Percentiles rank a stretch among this genome's conserved stretches.
Evolutionary conservation across 2,329 filamentous ascomycete genomes (phyloP).

Genomic region (Neoscytalidium dimidiatum): DNA sequence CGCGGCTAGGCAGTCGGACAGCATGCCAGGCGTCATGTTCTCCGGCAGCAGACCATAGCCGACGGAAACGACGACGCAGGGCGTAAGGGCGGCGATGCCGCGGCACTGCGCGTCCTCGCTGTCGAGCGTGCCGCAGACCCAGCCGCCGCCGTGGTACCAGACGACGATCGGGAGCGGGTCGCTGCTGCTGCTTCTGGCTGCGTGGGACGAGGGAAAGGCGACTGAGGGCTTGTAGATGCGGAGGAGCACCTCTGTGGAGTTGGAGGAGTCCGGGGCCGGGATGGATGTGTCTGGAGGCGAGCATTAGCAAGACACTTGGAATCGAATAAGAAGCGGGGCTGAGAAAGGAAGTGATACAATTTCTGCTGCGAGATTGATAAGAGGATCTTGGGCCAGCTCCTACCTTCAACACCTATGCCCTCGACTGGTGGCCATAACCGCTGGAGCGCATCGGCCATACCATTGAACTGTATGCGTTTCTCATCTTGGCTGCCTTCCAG

Average conservation of each 20-base stretch:
- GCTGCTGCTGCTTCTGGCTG: not conserved
- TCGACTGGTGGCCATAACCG: not conserved
- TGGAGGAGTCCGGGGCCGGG: not conserved
- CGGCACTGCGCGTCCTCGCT: constrained; percentile 39
- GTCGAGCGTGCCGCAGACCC: constrained; percentile 36
- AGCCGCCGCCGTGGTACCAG: constrained; percentile 41
- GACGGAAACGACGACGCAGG: constrained; percentile 37
- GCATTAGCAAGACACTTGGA: too few species aligned
- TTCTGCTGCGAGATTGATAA: not conserved
- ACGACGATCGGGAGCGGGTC: constrained; percentile 33
- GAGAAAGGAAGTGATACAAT: not conserved
- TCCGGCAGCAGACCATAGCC: constrained; percentile 31
- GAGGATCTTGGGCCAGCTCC: not conserved
- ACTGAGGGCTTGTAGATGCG: constrained; percentile 24
- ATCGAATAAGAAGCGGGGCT: not conserved
- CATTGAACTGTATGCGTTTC: not conserved
- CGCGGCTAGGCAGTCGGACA: constrained; percentile 29
- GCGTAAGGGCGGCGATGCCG: constrained; percentile 30
- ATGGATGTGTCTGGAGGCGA: not conserved
- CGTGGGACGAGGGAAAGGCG: too few species aligned
- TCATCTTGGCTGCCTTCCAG: not conserved
- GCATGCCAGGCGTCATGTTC: constrained; percentile 29
- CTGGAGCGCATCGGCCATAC: not conserved
- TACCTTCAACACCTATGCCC: not conserved
- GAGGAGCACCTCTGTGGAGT: not conserved